Conservation (phyloP, 371 early-diverging fungal genomes). For the Apophysomyces sp. region DNA sequence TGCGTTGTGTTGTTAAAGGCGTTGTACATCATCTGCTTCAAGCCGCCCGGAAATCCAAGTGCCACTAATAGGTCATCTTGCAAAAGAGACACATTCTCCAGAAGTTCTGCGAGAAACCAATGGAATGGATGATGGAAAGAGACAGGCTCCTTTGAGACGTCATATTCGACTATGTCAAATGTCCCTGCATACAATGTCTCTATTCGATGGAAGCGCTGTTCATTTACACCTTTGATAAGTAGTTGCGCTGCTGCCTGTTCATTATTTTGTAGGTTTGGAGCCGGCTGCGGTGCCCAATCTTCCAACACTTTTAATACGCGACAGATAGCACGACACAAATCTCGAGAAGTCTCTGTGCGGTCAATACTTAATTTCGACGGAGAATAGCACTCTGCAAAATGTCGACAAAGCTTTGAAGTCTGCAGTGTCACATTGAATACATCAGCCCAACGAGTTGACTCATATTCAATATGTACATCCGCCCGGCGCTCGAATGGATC, state of each 20-base stretch:
- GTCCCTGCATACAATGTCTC: constrained; percentile 32
- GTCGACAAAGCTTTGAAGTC: constrained; percentile 74
- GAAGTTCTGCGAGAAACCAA: constrained; percentile 84
- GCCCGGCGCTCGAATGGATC: constrained; percentile 77
- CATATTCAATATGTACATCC: constrained; percentile 86
- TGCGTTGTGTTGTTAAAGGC: constrained; percentile 11
- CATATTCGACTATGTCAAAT: constrained; percentile 58
- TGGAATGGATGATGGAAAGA: constrained; percentile 92
- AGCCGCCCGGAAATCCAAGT: constrained; percentile 48
- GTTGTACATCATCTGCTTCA: constrained; percentile 54
- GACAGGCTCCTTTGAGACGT: constrained; percentile 67
- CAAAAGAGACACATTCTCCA: constrained; percentile 68
- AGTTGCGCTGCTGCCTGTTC: not conserved
- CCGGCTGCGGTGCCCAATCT: constrained; percentile 52
- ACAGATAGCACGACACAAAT: constrained; percentile 35
- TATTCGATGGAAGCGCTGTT: constrained; percentile 25
- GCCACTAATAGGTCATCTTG: constrained; percentile 52
- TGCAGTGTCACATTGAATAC: constrained; percentile 88
- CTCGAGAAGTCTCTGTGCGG: constrained; percentile 20
- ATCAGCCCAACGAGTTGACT: constrained; percentile 84
- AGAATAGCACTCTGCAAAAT: constrained; percentile 75
- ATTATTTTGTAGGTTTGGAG: constrained; percentile 6
- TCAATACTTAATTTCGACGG: not conserved
- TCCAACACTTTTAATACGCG: constrained; percentile 55
- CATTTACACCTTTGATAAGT: constrained; percentile 24